Conservation (phyloP, 352 stramenopile genomes). For the Phytopythium vexans region DNA sequence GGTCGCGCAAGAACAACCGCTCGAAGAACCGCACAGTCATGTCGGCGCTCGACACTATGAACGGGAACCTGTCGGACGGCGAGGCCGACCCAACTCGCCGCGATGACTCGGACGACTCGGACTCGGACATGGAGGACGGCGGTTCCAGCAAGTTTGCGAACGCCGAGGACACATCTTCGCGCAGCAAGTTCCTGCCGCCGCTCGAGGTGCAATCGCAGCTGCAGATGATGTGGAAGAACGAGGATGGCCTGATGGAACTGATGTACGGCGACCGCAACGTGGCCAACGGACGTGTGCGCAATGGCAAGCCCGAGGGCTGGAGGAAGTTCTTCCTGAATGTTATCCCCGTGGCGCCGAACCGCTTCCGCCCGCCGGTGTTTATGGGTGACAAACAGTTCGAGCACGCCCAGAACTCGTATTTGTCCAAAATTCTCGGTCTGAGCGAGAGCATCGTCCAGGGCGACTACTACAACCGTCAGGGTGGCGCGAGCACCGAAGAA, state of each 20-base stretch:
- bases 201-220: conserved; percentile 96
- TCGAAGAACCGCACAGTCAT: conserved; percentile 80
- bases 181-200: conserved; percentile 93
- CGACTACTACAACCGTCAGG: conserved; percentile 60
- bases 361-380: conserved; percentile 97
- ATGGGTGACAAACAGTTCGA: conserved; percentile 96
- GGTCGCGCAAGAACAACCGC: conserved; percentile 78
- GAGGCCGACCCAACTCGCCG: conserved; percentile 30
- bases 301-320: conserved; percentile 73
- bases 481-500: conserved; percentile 47
- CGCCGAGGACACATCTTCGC: conserved; percentile 61
- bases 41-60: conserved; percentile 79
- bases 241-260: conserved; percentile 91
- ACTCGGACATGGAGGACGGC: conserved; percentile 75
- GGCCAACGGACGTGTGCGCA: conserved; percentile 49
- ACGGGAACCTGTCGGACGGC: conserved; percentile 61
- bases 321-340: conserved; percentile 96
- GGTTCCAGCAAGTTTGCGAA: conserved; percentile 32
- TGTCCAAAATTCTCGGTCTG: conserved; percentile 93
- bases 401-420: conserved; percentile 96
- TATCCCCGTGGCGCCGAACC: conserved; percentile 95
- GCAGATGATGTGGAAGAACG: conserved; percentile 93
- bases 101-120: conserved; percentile 67
- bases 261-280: conserved; percentile 89
- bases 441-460: conserved; percentile 89